These are phyloP conservation scores for Microdochium trichocladiopsis DNA, from an alignment of 2,329 filamentous ascomycete genomes.

Conservation along the genomic window DNA sequence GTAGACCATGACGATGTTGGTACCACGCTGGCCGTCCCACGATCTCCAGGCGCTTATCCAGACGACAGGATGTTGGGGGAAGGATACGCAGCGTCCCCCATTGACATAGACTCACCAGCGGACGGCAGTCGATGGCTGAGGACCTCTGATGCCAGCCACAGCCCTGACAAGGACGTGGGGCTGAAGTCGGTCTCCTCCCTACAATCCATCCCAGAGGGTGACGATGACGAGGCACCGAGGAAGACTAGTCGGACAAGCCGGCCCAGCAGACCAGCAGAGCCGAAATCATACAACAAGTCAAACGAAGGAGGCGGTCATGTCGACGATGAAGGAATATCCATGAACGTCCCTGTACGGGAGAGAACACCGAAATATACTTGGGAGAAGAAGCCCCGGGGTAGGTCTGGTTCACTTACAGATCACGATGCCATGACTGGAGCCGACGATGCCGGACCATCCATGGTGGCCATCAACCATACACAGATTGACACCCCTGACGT, in stretches of 20 bases:
- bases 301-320: constrained; percentile 2
- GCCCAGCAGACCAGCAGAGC: constrained; percentile 2
- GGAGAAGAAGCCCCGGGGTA: background rate
- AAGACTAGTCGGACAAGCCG: background rate
- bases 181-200: background rate
- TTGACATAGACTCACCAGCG: background rate
- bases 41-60: constrained; percentile 9
- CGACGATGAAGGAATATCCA: constrained; percentile 19
- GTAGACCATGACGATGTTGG: constrained; percentile 16
- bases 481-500: background rate
- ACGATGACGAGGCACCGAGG: background rate
- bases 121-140: background rate
- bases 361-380: background rate
- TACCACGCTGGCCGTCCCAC: constrained; percentile 5
- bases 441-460: background rate
- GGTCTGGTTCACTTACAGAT: no score
- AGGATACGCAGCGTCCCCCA: background rate
- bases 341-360: constrained; percentile 7
- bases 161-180: background rate
- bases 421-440: background rate
- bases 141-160: background rate
- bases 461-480: background rate
- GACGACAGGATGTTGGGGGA: background rate
- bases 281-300: constrained; percentile 1
- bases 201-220: background rate